Percentiles rank a stretch among this genome's conserved stretches.
Conservation (phyloP, 2,329 filamentous ascomycete species). For the Pseudopyrenochaeta lycopersici region DNA sequence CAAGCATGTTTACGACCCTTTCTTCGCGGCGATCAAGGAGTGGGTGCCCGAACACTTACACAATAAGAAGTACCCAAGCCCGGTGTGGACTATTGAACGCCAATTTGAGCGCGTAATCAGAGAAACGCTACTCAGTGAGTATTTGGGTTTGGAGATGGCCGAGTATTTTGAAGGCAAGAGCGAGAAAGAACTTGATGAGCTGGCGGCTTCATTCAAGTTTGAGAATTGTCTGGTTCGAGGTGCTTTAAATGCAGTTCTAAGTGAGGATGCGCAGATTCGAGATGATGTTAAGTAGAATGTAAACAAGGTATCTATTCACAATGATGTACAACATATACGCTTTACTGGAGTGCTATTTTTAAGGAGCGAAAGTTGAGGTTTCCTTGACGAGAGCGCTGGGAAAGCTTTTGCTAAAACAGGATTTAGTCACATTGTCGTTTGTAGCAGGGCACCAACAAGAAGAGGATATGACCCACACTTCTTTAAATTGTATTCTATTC, state of each 20-base stretch:
- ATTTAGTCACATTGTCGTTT: no score
- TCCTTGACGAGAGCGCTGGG: no score
- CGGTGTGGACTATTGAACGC: slow-evolving; percentile 11
- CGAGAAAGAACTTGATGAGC: slow-evolving; percentile 15
- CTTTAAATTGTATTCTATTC: no score
- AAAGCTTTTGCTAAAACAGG: no score
- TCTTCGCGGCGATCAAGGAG: slow-evolving; percentile 10
- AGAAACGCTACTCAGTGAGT: slow-evolving; percentile 17
- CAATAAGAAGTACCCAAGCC: slow-evolving; percentile 17
- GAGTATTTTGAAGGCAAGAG: slow-evolving; percentile 18
- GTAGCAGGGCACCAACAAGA: no score
- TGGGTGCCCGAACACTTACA: slow-evolving; percentile 16
- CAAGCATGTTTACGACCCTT: slow-evolving; percentile 18
- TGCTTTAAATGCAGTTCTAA: slow-evolving; percentile 10
- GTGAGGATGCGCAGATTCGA: slow-evolving; percentile 6
- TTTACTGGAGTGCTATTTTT: no score
- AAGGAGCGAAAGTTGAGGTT: no score
- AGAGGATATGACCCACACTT: no score
- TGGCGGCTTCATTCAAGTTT: slow-evolving; percentile 12
- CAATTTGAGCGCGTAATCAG: slow-evolving; percentile 15
- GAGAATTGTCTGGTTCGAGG: slow-evolving; percentile 15
- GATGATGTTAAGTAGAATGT: no score
- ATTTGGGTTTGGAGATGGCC: slow-evolving; percentile 16
- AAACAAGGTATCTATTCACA: no score
- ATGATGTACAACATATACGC: no score